These are phyloP conservation scores for Fusarium chaquense DNA, from an alignment of 2,329 filamentous ascomycete species.

Conservation along the genomic window DNA sequence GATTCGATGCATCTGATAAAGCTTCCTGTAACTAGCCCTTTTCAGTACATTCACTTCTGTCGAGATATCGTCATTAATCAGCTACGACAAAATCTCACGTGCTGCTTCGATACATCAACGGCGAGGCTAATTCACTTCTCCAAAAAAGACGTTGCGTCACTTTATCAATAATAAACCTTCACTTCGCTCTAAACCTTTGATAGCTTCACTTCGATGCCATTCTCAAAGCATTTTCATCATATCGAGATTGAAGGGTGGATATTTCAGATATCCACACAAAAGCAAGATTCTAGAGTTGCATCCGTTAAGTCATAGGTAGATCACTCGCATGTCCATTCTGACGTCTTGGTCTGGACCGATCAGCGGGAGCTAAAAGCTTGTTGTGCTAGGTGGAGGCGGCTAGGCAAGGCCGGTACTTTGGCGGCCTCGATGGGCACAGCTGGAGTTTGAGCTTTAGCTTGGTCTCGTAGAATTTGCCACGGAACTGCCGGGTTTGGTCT, in stretches of 20 bases:
- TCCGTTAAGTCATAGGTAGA: slow-evolving; percentile 2
- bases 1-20: rapidly evolving
- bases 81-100: not conserved
- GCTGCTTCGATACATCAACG: not conserved
- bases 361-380: slow-evolving; percentile 11
- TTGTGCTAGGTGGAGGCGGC: not conserved
- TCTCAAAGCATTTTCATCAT: not conserved
- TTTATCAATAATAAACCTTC: too few relatives aligned
- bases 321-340: not conserved
- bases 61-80: not conserved
- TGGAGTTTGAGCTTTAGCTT: not conserved
- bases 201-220: not conserved
- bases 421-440: not conserved
- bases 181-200: not conserved
- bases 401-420: not conserved
- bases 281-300: not conserved
- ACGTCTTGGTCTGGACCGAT: slow-evolving; percentile 10
- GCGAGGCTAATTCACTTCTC: not conserved
- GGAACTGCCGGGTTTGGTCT: not conserved
- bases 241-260: not conserved
- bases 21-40: rapidly evolving
- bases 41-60: rapidly evolving
- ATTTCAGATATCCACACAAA: not conserved
- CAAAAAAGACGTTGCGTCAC: not conserved
- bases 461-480: not conserved